Evolutionary conservation across 106 monocot genomes (phyloP), one percentile per base, ranked within the genome.

Genomic region (Allium fistulosum): DNA sequence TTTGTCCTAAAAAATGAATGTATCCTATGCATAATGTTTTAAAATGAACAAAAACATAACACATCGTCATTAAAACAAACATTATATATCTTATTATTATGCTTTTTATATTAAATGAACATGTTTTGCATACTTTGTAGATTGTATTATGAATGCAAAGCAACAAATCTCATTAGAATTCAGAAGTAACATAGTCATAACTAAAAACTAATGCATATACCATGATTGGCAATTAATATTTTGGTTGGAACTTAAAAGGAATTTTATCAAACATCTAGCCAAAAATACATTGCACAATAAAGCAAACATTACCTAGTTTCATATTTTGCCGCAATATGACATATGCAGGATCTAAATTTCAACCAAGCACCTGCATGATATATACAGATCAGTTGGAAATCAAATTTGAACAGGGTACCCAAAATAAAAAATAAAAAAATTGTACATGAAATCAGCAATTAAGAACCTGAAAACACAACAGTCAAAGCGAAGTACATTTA

Each of bases 241-340:
- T 56, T 56, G 4, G n/a, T 56, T 56, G 55, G n/a, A 11, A 56
- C 8, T 11, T 13, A 56, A 56, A 56, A 56, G 55, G 37, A 37
- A 37, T 37, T 37, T 37, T 37, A 37, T 37, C 37, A 37, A 37
- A 37, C 37, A 37, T 37, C 37, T 12, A 50, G 66, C 17, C 18
- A n/a, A 63, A 51, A 50, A 66, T 9, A 10, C 7, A 26, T 6
- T 51, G 51, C 16, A 50, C 1, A 22, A 22, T 10, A 51, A 66
- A 66, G 9, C 7, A 66, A 22, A 66, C 10, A 51, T 66, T 66
- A 66, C 66, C 66, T 10, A 66, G 15, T 51, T 66, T 66, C 66
- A 66, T 66, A 51, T 48, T 10, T 66, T 66, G 66, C 13, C 49
- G 51, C 13, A 50, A 9, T 66, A 17, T 12, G 8, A 10, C 66